These are phyloP conservation scores for Phytophthora brassicae DNA, from an alignment of 352 stramenopile genomes.

Conservation along the genomic window DNA sequence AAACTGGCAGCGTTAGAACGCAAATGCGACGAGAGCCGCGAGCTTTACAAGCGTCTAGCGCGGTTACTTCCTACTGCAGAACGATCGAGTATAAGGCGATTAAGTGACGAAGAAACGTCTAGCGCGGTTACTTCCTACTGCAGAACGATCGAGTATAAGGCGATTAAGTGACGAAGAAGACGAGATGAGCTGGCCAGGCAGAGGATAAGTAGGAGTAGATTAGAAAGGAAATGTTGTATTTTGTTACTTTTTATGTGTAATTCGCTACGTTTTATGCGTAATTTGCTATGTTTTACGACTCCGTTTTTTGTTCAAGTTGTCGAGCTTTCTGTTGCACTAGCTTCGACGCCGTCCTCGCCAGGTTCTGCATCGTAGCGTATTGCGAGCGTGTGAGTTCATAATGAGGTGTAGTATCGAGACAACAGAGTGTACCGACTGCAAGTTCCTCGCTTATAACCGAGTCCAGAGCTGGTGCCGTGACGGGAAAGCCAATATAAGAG, in stretches of 20 bases:
- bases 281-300: constrained; percentile 5
- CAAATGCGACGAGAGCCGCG: constrained; percentile 33
- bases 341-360: constrained; percentile 42
- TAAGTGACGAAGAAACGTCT: constrained; percentile 13
- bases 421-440: constrained; percentile 57
- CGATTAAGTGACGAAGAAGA: constrained; percentile 11
- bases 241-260: constrained; percentile 6
- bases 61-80: constrained; percentile 19
- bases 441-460: constrained; percentile 19
- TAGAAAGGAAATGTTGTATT: constrained; percentile 28
- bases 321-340: constrained; percentile 26
- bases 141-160: not conserved
- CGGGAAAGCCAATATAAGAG: constrained; percentile 64
- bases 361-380: constrained; percentile 42
- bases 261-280: not conserved
- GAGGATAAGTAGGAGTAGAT: constrained; percentile 25
- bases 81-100: not conserved
- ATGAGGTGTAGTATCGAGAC: constrained; percentile 41
- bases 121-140: constrained; percentile 18
- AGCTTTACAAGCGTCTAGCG: constrained; percentile 20
- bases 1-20: constrained; percentile 29
- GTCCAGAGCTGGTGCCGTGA: constrained; percentile 22
- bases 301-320: constrained; percentile 7
- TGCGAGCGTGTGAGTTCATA: constrained; percentile 48
- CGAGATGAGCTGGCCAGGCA: constrained; percentile 27